Conservation (phyloP, 2,329 filamentous ascomycete species). For the Apiospora hydei region DNA sequence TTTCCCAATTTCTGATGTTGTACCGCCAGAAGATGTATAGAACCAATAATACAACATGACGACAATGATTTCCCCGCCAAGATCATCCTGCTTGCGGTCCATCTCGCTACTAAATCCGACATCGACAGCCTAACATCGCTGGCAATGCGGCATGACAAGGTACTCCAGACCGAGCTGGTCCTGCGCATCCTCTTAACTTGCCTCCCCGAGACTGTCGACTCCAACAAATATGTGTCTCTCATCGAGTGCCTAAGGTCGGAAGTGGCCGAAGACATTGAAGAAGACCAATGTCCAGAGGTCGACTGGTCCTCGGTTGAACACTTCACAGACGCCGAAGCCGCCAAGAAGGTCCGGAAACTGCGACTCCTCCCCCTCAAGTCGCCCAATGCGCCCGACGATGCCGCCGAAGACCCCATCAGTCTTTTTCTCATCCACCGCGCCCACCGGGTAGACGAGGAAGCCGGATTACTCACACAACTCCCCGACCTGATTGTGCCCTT, state of each 20-base stretch:
- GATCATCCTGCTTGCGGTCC: constrained; percentile 74
- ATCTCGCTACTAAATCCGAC: constrained; percentile 71
- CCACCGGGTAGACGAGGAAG: constrained; percentile 73
- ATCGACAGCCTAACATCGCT: constrained; percentile 63
- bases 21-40: constrained; percentile 25
- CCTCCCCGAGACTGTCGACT: constrained; percentile 74
- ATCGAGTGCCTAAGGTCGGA: constrained; percentile 58
- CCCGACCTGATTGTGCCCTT: constrained; percentile 75
- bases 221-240: constrained; percentile 68
- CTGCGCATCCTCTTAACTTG: constrained; percentile 79
- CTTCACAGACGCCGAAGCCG: constrained; percentile 68
- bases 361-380: constrained; percentile 65
- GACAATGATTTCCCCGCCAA: constrained; percentile 67
- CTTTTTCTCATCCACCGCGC: constrained; percentile 73
- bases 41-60: constrained; percentile 38
- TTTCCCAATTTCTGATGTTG: background rate
- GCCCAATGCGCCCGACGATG: constrained; percentile 54
- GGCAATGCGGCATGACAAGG: constrained; percentile 56
- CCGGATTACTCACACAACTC: constrained; percentile 74
- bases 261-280: constrained; percentile 53
- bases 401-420: constrained; percentile 62
- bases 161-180: constrained; percentile 69
- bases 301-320: constrained; percentile 64
- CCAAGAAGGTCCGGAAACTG: constrained; percentile 69
- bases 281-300: constrained; percentile 51